phyloP scores from a whole-genome alignment of 805 yeast species.

The Metschnikowia gelsemii region DNA sequence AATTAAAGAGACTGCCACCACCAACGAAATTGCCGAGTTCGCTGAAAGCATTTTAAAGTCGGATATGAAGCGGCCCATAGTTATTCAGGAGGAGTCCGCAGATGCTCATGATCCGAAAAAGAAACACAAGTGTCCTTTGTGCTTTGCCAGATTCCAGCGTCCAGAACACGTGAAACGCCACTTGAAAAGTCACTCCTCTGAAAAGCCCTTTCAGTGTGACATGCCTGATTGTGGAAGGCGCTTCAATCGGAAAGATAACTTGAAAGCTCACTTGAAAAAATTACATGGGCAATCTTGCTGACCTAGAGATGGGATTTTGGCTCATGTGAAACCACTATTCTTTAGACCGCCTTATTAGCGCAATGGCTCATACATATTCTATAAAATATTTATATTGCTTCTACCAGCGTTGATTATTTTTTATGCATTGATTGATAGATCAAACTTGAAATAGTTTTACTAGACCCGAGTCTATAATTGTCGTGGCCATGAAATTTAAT shows the following conservation, averaged over 20 bases:
- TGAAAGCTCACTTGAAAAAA: conserved; percentile 61
- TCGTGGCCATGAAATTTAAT: too few species aligned
- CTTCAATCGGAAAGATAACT: conserved; percentile 58
- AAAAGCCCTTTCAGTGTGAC: conserved; percentile 57
- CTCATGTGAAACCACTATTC: not conserved
- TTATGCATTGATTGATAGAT: not conserved
- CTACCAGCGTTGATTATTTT: too few species aligned
- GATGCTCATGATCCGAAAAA: conserved; percentile 48
- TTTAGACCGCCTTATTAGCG: too few species aligned
- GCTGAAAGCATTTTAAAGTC: conserved; percentile 23
- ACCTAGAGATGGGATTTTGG: not conserved
- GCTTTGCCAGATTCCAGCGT: conserved; percentile 61
- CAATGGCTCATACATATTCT: too few species aligned
- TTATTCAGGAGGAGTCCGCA: conserved; percentile 29
- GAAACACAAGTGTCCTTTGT: conserved; percentile 62
- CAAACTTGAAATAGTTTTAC: too few species aligned
- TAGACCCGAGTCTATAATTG: not conserved
- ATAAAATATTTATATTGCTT: too few species aligned
- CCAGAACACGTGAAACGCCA: conserved; percentile 73
- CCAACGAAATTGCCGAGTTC: conserved; percentile 22
- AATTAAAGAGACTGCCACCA: conserved; percentile 21
- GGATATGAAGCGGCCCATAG: conserved; percentile 24
- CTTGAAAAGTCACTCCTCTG: conserved; percentile 56
- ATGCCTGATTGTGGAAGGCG: conserved; percentile 52
- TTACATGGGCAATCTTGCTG: conserved; percentile 39